These are phyloP conservation scores for Paramecium bursaria DNA, from an alignment of 73 alveolate species.

Conservation along the genomic window DNA sequence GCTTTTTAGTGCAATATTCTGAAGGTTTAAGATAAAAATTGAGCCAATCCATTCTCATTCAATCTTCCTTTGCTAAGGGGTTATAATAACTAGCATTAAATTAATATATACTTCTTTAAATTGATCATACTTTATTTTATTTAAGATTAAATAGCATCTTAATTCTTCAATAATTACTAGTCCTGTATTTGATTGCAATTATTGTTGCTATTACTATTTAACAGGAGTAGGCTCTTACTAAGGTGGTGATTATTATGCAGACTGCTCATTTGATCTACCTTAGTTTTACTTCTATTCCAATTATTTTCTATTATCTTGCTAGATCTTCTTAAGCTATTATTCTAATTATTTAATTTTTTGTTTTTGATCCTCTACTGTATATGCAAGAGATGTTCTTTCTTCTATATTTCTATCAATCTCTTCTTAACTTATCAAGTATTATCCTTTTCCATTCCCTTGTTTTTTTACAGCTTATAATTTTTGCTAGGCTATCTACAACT, in stretches of 20 bases:
- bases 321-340: constrained; percentile 27
- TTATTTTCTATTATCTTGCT: constrained; percentile 50
- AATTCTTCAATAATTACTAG: background rate
- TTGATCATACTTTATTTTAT: background rate
- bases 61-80: constrained; percentile 7
- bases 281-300: constrained; percentile 6
- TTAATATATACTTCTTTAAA: constrained; percentile 12
- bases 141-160: background rate
- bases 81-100: background rate
- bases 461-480: constrained; percentile 21
- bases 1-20: too few species aligned
- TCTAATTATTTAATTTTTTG: constrained; percentile 40
- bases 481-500: background rate
- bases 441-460: constrained; percentile 27
- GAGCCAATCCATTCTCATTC: constrained; percentile 13
- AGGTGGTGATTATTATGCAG: background rate
- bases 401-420: constrained; percentile 44
- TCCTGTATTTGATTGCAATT: background rate
- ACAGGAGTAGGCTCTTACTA: background rate
- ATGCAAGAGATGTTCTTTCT: constrained; percentile 18
- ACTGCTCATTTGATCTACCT: background rate
- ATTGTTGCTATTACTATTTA: background rate
- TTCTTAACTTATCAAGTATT: constrained; percentile 25
- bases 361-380: constrained; percentile 25
- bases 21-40: too few species aligned